Evolutionary conservation across 2,329 filamentous ascomycete species (phyloP).

Genomic region (Exophiala calicioides): DNA sequence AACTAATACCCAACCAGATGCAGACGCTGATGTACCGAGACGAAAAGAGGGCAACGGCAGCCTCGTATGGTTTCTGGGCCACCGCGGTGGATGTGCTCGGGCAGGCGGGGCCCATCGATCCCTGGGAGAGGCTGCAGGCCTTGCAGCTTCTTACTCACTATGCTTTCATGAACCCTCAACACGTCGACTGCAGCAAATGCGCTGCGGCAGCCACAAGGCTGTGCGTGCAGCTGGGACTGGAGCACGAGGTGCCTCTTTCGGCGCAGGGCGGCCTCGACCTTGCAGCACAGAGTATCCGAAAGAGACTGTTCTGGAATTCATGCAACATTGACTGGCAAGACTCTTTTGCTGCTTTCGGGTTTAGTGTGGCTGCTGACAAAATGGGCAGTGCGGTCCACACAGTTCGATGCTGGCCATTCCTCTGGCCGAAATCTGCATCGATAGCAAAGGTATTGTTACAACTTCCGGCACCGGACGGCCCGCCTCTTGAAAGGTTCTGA

Average conservation of each 20-base stretch:
- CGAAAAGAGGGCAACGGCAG: slow-evolving; percentile 15
- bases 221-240: slow-evolving; percentile 11
- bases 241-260: slow-evolving; percentile 9
- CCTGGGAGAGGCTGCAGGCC: slow-evolving; percentile 15
- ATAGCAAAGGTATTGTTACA: slow-evolving; percentile 17
- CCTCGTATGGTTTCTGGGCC: slow-evolving; percentile 14
- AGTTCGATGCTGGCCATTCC: slow-evolving; percentile 12
- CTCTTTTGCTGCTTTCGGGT: background rate
- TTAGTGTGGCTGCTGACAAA: slow-evolving; percentile 1
- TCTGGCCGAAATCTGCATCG: slow-evolving; percentile 8
- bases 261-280: slow-evolving; percentile 1
- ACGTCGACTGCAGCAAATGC: slow-evolving; percentile 12
- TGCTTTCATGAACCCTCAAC: slow-evolving; percentile 16
- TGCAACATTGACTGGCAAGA: slow-evolving; percentile 16
- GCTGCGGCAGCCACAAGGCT: slow-evolving; percentile 14
- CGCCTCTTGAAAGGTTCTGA: background rate
- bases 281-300: slow-evolving; percentile 5
- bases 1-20: slow-evolving; percentile 5
- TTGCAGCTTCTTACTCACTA: slow-evolving; percentile 21
- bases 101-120: slow-evolving; percentile 2
- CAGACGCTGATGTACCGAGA: slow-evolving; percentile 16
- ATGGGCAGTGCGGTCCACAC: slow-evolving; percentile 11
- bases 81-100: slow-evolving; percentile 9
- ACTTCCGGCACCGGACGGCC: background rate
- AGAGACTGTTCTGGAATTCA: slow-evolving; percentile 19